Evolutionary conservation across 208 protist genomes (phyloP).

Genomic region (Entamoeba dispar): DNA sequence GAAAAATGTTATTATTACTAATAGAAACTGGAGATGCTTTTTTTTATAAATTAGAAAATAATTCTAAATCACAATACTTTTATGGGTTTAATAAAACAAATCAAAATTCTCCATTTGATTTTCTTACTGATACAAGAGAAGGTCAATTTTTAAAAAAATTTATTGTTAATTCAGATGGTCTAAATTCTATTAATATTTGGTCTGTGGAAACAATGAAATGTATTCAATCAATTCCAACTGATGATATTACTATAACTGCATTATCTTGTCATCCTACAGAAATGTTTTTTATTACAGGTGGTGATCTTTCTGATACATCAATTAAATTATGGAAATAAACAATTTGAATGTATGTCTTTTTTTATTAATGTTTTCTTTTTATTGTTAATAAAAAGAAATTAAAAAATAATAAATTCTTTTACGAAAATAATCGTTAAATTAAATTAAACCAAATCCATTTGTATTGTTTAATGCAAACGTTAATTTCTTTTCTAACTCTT

Average conservation of each 20-base stretch:
- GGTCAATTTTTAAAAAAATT: background rate
- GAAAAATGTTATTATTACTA: background rate
- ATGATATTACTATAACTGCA: background rate
- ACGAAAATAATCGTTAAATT: background rate
- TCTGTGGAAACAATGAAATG: background rate
- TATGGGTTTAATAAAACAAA: background rate
- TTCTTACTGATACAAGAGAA: background rate
- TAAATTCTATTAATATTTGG: background rate
- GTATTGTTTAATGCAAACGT: background rate
- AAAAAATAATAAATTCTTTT: background rate
- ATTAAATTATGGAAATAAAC: background rate
- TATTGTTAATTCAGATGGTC: background rate
- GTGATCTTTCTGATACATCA: background rate
- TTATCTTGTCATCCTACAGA: background rate
- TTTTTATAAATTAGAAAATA: background rate
- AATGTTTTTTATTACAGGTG: background rate
- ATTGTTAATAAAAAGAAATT: background rate
- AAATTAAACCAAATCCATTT: conserved; percentile 4
- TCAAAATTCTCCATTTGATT: background rate
- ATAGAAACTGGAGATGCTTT: background rate
- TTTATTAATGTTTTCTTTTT: too few relatives aligned
- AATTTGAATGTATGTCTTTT: background rate
- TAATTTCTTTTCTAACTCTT: background rate
- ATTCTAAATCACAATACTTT: background rate
- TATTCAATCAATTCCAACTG: background rate